Evolutionary conservation across 495 filamentous ascomycete species (phyloP), one percentile per base, ranked within the genome.

Genomic region (Tuber aestivum): DNA sequence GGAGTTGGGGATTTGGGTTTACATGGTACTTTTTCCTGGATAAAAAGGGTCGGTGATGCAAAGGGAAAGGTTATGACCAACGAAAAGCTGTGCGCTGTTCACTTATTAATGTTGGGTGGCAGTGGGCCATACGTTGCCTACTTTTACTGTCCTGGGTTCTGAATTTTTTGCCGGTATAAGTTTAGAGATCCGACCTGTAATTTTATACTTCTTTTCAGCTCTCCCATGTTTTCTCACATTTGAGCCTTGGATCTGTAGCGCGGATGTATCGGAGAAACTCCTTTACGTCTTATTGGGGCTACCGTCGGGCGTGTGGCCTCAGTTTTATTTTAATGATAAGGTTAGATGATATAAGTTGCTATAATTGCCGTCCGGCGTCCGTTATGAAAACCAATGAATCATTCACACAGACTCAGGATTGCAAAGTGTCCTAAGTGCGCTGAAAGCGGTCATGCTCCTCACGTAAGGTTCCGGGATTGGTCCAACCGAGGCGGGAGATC

Each of bases 131-230:
- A 16, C 45, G 45, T 18, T 65, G 56, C 27, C 56, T 20, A 65
- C 8, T 65, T 35, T 65, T 35, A 32, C 14, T 7, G 27, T 35
- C 14, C 32, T 65, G 56, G 56, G 56, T 65, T 35, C 27, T 32
- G 56, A 32, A 20, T 65, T 65, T 65, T 65, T 35, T 18, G 27
- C 56, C 56, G 56, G 56, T 32, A 18, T 20, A 65, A 35, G 56
- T 65, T 65, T 65, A 65, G 56, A 65, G 56, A 65, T 65, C 32
- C 56, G 56, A 65, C 12, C 27, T 65, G 56, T 65, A 65, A 65
- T 65, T 65, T 35, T 35, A 23, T 35, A 65, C 35, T 65, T 65
- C 32, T 0, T 16, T 32, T 65, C 56, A 35, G 32, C 56, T 18
- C n/a, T 65, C 12, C 56, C 56, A 35, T 65, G 56, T 65, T 65